Base-by-base conservation (phyloP, 805 yeast genomes). In the Lachancea lanzarotensis region DNA sequence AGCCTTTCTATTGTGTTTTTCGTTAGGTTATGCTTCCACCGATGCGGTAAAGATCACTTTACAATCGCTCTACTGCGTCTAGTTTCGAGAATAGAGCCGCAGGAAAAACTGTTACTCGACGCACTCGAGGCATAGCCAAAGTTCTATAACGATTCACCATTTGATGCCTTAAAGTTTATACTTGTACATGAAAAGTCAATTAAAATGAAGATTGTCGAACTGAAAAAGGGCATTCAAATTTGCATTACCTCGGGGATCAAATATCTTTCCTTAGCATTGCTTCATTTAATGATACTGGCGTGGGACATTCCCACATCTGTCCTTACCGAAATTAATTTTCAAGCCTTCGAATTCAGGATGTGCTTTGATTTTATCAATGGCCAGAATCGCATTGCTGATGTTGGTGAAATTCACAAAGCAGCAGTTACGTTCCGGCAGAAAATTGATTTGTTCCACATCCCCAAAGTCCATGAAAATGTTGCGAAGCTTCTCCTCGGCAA, bases 271-370 rank as follows among this genome's bases (percentile, higher is more conserved):
- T n/a, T n/a, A n/a, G n/a, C n/a, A n/a, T n/a, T n/a, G n/a, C n/a
- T n/a, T 29, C 11, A 13, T 13, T 37, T 47, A 59, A 34, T 56
- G 57, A 19, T 51, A 41, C 62, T 82, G 91, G 58, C 95, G 75
- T 40, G 97, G 96, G 48, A 88, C 80, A 60, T 90, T 88, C 26
- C 97, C 98, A 66, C 98, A 91, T 59, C 98, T 76, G 62, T 88
- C 96, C 60, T 89, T 89, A 42, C 97, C 97, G 62, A 85, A 90
- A 62, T 89, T 88, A 54, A 91, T 84, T 64, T 87, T 87, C 56
- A 89, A 73, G 47, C 75, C 74, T 52, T 75, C 73, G 65, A 83
- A 85, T 52, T 78, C 84, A 4, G 74, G 74, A 56, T 82, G 79
- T 38, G 84, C 81, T 63, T 86, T 84, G 53, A 90, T 84, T 39